Evolutionary conservation across 768 basidiomycete genomes (phyloP).

Genomic region (Obba rivulosa): DNA sequence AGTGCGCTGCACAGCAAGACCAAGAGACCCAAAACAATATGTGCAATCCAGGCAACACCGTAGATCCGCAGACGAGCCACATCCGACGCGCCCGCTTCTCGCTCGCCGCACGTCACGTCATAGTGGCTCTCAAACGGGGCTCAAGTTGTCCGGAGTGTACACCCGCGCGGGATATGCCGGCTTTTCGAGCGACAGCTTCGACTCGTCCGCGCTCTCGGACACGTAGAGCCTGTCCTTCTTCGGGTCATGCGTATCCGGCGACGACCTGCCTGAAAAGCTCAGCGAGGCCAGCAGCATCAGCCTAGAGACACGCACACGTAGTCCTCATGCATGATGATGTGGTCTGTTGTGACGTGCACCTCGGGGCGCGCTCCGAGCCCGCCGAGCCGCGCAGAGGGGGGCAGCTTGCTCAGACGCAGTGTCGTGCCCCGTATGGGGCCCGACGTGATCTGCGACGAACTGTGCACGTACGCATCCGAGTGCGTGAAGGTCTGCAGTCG

Average conservation of each 20-base stretch:
- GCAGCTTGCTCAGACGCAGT: conserved; percentile 8
- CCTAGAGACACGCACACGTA: conserved; percentile 27
- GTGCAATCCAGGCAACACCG: too few relatives aligned
- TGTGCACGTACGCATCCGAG: conserved; percentile 25
- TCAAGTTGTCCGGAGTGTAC: too few relatives aligned
- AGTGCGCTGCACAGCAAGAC: too few relatives aligned
- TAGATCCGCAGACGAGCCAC: too few relatives aligned
- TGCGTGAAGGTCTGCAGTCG: conserved; percentile 51
- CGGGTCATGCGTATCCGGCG: background rate
- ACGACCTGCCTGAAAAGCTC: too few relatives aligned
- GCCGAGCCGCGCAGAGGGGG: conserved; percentile 4
- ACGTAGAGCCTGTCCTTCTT: background rate
- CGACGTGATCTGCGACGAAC: conserved; percentile 5
- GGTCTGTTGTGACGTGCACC: conserved; percentile 56
- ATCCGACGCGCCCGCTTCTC: too few relatives aligned
- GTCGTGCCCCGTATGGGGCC: background rate
- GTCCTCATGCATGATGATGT: conserved; percentile 56
- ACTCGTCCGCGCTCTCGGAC: background rate
- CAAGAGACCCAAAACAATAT: too few relatives aligned
- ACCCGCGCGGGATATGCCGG: too few relatives aligned
- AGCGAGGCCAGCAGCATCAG: too few relatives aligned
- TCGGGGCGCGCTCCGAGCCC: conserved; percentile 27
- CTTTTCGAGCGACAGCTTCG: background rate
- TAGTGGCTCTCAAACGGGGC: too few relatives aligned
- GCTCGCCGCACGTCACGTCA: too few relatives aligned